Conservation (phyloP, 2,329 filamentous ascomycete genomes). For the Aquanectria penicillioides region DNA sequence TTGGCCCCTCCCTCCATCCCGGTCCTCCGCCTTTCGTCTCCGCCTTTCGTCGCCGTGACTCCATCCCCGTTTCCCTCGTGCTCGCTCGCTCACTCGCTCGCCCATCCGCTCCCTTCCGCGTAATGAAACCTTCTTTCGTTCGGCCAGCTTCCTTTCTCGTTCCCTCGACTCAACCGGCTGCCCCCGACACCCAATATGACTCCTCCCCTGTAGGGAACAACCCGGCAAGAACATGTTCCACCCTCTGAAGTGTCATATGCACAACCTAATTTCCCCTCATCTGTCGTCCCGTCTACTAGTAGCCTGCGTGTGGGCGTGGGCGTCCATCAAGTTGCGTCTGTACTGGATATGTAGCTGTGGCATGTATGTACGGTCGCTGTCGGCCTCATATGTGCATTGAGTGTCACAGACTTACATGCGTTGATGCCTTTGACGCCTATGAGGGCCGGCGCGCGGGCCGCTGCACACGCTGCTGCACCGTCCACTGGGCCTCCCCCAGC, state of each 20-base stretch:
- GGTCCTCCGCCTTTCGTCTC: conserved; percentile 2
- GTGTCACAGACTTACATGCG: conserved; percentile 18
- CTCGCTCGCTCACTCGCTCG: background rate
- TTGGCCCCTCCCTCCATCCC: background rate
- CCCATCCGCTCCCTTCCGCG: conserved; percentile 6
- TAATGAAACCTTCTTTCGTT: too few species aligned
- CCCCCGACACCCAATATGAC: conserved; percentile 1
- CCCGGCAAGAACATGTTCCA: conserved; percentile 16
- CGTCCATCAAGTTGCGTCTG: background rate
- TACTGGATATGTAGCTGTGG: too few species aligned
- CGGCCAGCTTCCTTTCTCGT: background rate
- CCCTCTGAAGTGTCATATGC: conserved; percentile 17
- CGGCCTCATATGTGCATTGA: conserved; percentile 10
- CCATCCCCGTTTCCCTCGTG: too few species aligned
- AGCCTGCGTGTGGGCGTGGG: background rate
- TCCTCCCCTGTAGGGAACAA: conserved; percentile 15
- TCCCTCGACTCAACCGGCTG: conserved; percentile 5
- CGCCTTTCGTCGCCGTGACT: background rate
- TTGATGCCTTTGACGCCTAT: conserved; percentile 10
- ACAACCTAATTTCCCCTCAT: conserved; percentile 13
- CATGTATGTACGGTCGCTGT: background rate
- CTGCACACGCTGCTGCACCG: conserved; percentile 6
- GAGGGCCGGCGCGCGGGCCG: conserved; percentile 17
- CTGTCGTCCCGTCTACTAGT: background rate
- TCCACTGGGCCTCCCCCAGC: background rate